Conservation (phyloP, 176 grass and related monocot species). For the Typha latifolia region DNA sequence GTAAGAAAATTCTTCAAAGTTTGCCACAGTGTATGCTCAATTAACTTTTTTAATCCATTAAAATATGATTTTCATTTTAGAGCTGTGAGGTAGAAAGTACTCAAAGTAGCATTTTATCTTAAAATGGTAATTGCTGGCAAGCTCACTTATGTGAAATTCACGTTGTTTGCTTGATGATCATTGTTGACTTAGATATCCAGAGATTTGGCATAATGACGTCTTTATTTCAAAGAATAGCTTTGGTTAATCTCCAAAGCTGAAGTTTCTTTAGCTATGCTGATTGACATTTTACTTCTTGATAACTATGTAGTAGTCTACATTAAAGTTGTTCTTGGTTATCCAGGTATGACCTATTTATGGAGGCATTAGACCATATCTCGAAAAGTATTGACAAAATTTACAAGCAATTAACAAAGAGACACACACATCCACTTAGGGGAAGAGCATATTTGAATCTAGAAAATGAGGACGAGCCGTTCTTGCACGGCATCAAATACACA, state of each 20-base stretch:
- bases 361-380: slow-evolving; percentile 96
- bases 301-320: neutral
- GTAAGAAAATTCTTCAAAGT: too few species aligned
- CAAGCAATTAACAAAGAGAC: slow-evolving; percentile 94
- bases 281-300: neutral
- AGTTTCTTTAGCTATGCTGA: too few species aligned
- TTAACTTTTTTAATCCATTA: too few species aligned
- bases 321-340: neutral
- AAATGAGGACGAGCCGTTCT: slow-evolving; percentile 95
- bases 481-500: slow-evolving; percentile 96
- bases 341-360: slow-evolving; percentile 91
- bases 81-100: too few species aligned
- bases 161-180: too few species aligned
- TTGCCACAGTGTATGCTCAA: too few species aligned
- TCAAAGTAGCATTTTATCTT: slow-evolving; percentile 1
- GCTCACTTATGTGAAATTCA: too few species aligned
- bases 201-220: neutral
- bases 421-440: slow-evolving; percentile 89
- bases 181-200: neutral
- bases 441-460: slow-evolving; percentile 95
- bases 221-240: neutral
- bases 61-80: too few species aligned
- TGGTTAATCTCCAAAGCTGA: neutral
- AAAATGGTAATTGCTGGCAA: too few species aligned
- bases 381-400: slow-evolving; percentile 97